These are phyloP conservation scores for Boletus tylopilopsis DNA, from an alignment of 768 basidiomycete species.

Conservation along the genomic window DNA sequence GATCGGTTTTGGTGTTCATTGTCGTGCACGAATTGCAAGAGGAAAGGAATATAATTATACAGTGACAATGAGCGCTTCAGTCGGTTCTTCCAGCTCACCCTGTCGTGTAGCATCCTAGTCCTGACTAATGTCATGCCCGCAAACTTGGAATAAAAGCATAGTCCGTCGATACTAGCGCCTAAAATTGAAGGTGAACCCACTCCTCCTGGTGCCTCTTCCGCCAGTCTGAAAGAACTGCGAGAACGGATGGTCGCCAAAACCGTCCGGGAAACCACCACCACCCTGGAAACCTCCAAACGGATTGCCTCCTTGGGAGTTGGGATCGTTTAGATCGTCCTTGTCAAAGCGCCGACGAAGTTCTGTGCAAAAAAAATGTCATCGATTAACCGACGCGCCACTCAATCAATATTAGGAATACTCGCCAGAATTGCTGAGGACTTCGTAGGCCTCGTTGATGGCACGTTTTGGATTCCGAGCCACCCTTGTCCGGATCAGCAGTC, in stretches of 20 bases:
- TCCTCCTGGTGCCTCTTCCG: conserved; percentile 27
- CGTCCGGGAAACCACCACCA: conserved; percentile 31
- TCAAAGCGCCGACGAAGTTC: conserved; percentile 88
- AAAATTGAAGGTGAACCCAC: conserved; percentile 35
- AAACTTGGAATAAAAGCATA: not conserved
- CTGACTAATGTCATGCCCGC: too few relatives aligned
- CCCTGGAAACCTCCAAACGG: conserved; percentile 39
- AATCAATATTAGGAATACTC: not conserved
- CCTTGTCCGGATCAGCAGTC: conserved; percentile 90
- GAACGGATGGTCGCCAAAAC: conserved; percentile 52
- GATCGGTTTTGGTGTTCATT: conserved; percentile 28
- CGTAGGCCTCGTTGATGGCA: conserved; percentile 91
- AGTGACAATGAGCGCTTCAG: conserved; percentile 1
- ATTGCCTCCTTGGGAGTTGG: conserved; percentile 57
- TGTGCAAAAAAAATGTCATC: conserved; percentile 19
- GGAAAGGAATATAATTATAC: conserved; percentile 9
- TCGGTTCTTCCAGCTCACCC: conserved; percentile 1
- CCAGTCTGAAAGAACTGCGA: conserved; percentile 81
- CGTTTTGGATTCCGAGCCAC: conserved; percentile 93
- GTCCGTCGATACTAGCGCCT: conserved; percentile 12
- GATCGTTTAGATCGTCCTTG: conserved; percentile 95
- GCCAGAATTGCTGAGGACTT: conserved; percentile 82
- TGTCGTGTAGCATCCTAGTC: not conserved
- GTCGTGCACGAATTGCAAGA: not conserved
- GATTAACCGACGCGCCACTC: not conserved